Conservation (phyloP, 2,329 filamentous ascomycete species). For the Colletotrichum salicis region DNA sequence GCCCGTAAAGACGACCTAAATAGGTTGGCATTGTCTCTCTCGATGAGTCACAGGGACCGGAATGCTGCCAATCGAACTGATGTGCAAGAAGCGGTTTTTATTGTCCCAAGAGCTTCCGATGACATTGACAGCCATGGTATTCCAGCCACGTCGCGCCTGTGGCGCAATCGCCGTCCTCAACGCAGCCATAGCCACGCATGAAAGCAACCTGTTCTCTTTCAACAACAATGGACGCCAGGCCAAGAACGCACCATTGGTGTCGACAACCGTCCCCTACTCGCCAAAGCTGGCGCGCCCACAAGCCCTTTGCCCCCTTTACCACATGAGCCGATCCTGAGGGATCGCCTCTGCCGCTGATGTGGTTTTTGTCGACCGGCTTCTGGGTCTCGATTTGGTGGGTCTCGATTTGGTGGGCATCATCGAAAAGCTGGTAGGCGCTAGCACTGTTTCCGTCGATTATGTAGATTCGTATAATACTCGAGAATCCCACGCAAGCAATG, state of each 20-base stretch:
- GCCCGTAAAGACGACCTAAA: no score
- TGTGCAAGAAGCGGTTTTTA: no score
- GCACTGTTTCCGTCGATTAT: neutral
- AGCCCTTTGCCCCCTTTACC: neutral
- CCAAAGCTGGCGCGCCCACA: neutral
- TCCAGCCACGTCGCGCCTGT: no score
- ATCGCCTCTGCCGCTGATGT: neutral
- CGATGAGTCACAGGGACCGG: no score
- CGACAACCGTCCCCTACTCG: neutral
- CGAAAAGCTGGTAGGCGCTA: neutral
- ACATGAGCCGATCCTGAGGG: neutral
- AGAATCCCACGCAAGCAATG: neutral
- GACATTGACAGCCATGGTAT: no score
- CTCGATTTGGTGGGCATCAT: neutral
- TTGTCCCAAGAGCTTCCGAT: no score
- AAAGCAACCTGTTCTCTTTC: no score
- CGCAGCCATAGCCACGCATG: no score
- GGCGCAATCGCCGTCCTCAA: no score
- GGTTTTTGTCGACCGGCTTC: neutral
- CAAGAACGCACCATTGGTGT: neutral
- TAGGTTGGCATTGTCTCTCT: no score
- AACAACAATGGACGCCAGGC: neutral
- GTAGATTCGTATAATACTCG: neutral
- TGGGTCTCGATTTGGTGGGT: no score
- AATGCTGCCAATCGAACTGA: no score